phyloP scores from a whole-genome alignment of 257 asterid species.

The Primulina tabacum region DNA sequence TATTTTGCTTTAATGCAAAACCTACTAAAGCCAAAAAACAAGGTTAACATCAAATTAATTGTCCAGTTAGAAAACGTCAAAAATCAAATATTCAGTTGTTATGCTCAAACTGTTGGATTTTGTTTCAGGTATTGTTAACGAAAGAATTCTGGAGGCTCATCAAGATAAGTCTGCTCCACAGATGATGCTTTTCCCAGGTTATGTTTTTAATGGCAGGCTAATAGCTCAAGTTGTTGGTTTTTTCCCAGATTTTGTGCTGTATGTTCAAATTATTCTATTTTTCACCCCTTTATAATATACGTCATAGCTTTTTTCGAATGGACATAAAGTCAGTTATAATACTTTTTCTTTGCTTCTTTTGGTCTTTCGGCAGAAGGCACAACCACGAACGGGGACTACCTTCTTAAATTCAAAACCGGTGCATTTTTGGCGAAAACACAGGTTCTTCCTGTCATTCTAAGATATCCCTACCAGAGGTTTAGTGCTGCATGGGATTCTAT shows the following conservation, averaged over 20 bases:
- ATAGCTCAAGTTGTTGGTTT: constrained; percentile 14
- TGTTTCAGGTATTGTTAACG: constrained; percentile 68
- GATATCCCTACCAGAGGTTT: constrained; percentile 86
- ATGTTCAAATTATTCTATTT: constrained; percentile 15
- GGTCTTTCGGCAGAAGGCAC: constrained; percentile 73
- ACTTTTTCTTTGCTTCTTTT: not conserved
- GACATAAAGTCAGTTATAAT: not conserved
- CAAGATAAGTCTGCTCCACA: constrained; percentile 63
- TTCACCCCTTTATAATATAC: too few species aligned
- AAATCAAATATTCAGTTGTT: constrained; percentile 14
- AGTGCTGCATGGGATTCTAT: constrained; percentile 99
- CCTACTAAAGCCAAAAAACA: too few species aligned
- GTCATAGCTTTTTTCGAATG: not conserved
- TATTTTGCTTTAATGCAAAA: not conserved
- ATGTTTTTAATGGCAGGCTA: constrained; percentile 18
- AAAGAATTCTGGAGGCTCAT: constrained; percentile 76
- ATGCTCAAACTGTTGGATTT: constrained; percentile 17
- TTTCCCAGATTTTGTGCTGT: not conserved
- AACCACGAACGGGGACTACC: constrained; percentile 76
- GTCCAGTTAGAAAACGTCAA: not conserved
- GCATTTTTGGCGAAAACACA: constrained; percentile 87
- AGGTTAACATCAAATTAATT: not conserved
- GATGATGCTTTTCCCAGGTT: constrained; percentile 92
- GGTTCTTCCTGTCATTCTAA: constrained; percentile 80
- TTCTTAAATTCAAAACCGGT: constrained; percentile 41